Evolutionary conservation across 306 rosid genomes (phyloP).

Genomic region (peach (Prunus persica)): Prunus_persica_NCBIv2 NC_034012.1:2461001-2461500

Average conservation of each 20-base stretch:
- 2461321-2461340: conserved; percentile 99
- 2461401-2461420: conserved; percentile 40
- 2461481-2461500: background rate
- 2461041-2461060: conserved; percentile 52
- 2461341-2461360: conserved; percentile 98
- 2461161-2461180: background rate
- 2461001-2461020: conserved; percentile 38
- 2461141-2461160: background rate
- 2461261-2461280: conserved; percentile 93
- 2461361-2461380: conserved; percentile 78
- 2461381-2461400: conserved; percentile 27
- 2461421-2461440: conserved; percentile 74
- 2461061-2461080: conserved; percentile 88
- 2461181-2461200: conserved; percentile 41
- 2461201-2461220: conserved; percentile 88
- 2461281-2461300: conserved; percentile 99
- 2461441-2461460: background rate
- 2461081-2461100: conserved; percentile 94
- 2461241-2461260: conserved; percentile 84
- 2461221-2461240: conserved; percentile 95
- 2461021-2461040: conserved; percentile 72
- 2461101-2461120: conserved; percentile 17
- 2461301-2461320: conserved; percentile 87
- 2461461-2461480: background rate
- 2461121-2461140: background rate